phyloP scores from a whole-genome alignment of 441 rosid genomes.

The Bocquillonia castaneifolia region DNA sequence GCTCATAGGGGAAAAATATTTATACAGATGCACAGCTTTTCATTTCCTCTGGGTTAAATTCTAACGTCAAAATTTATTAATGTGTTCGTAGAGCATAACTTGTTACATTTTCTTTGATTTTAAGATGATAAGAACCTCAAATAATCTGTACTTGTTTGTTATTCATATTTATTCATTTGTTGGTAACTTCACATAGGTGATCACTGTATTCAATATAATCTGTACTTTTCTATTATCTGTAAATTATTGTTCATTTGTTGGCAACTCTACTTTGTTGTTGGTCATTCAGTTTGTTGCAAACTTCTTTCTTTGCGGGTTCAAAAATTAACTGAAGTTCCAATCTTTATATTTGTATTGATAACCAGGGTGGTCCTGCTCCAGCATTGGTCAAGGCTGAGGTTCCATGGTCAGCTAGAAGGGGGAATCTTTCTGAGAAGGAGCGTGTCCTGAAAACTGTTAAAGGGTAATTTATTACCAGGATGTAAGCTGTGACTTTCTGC shows the following conservation, averaged over 20 bases:
- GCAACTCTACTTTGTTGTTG: neutral
- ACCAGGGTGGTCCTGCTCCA: conserved; percentile 65
- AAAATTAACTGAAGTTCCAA: conserved; percentile 11
- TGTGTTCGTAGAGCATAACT: neutral
- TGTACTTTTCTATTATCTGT: neutral
- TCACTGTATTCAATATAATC: neutral
- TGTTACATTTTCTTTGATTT: neutral
- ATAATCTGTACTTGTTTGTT: neutral
- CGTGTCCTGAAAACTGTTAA: conserved; percentile 80
- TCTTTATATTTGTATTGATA: conserved; percentile 15
- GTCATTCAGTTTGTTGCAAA: conserved; percentile 4
- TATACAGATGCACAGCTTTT: neutral
- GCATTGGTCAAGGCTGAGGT: conserved; percentile 73
- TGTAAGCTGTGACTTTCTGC: neutral
- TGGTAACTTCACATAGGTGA: neutral
- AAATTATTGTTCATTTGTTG: neutral
- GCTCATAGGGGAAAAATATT: neutral
- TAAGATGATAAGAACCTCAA: neutral
- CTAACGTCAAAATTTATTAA: neutral
- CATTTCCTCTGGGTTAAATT: neutral
- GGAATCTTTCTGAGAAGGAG: conserved; percentile 70
- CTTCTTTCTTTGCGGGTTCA: neutral
- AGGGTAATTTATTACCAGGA: conserved; percentile 45
- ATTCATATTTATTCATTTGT: neutral
- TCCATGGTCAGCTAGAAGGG: conserved; percentile 88